These are phyloP conservation scores for Fusarium palustre DNA, from an alignment of 2,329 filamentous ascomycete genomes.

Conservation along the genomic window DNA sequence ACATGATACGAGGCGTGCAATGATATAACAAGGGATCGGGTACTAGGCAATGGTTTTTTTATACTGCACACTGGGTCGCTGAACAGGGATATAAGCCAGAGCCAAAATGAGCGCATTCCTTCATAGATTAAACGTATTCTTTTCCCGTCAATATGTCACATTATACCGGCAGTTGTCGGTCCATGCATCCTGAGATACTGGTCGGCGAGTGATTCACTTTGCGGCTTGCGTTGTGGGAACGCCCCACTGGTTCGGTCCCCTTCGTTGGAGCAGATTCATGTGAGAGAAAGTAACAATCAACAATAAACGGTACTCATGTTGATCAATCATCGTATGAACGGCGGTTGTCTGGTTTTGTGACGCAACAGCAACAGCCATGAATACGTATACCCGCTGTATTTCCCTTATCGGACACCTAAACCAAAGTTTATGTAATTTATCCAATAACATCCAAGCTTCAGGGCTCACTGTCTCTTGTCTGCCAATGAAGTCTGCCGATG, in stretches of 20 bases:
- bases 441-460: conserved; percentile 16
- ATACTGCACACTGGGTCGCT: conserved; percentile 6
- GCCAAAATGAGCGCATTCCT: conserved; percentile 8
- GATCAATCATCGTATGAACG: background rate
- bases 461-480: conserved; percentile 18
- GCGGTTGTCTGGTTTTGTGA: conserved; percentile 12
- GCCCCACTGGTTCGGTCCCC: conserved; percentile 24
- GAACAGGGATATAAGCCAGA: conserved; percentile 10
- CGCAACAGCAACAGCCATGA: conserved; percentile 3
- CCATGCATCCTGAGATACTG: conserved; percentile 2
- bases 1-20: conserved; percentile 34
- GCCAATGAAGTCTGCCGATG: conserved; percentile 43
- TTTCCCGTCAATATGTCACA: conserved; percentile 2
- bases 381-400: conserved; percentile 28
- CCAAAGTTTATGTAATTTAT: conserved; percentile 37
- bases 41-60: conserved; percentile 4
- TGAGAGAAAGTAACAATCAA: background rate
- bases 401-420: conserved; percentile 38
- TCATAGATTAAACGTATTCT: conserved; percentile 10
- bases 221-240: conserved; percentile 34
- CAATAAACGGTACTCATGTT: background rate
- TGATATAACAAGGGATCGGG: conserved; percentile 7
- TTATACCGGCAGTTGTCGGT: conserved; percentile 4
- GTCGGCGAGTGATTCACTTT: conserved; percentile 35
- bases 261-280: conserved; percentile 1